A percentile compares a stretch with the other conserved stretches of the same genome.
These are phyloP conservation scores for Eucalyptus coolabah DNA, from an alignment of 345 rosid species.

Conservation along the genomic window DNA sequence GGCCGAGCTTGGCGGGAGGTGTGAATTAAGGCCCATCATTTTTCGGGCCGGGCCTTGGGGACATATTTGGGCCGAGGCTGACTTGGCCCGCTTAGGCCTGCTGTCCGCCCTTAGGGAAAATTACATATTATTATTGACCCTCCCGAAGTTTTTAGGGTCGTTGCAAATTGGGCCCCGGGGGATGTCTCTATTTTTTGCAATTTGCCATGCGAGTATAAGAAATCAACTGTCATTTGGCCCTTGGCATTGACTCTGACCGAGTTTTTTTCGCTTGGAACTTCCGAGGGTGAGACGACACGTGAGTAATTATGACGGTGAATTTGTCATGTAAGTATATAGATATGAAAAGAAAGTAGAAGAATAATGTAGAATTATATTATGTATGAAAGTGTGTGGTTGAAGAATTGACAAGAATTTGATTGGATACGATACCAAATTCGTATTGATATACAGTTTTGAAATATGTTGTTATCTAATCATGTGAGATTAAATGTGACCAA, in stretches of 20 bases:
- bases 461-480: neutral
- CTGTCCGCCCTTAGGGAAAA: neutral
- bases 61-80: neutral
- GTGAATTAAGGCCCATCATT: accelerated
- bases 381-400: neutral
- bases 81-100: neutral
- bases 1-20: too few species aligned
- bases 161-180: neutral
- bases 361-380: too few species aligned
- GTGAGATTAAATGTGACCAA: neutral
- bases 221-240: neutral
- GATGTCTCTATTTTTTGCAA: neutral
- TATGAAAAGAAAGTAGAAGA: neutral
- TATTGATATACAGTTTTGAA: accelerated
- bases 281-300: neutral
- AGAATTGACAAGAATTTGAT: neutral
- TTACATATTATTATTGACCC: neutral
- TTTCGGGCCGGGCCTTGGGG: neutral
- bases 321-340: neutral
- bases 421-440: neutral
- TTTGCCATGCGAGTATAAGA: neutral
- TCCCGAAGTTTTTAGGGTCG: neutral
- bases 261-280: neutral
- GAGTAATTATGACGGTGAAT: neutral
- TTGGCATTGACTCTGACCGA: neutral